A percentile compares a stretch with the other conserved stretches of the same genome.
Conservation (phyloP, 2,329 filamentous ascomycete species). For the Ophiosphaerella herpotricha region DNA sequence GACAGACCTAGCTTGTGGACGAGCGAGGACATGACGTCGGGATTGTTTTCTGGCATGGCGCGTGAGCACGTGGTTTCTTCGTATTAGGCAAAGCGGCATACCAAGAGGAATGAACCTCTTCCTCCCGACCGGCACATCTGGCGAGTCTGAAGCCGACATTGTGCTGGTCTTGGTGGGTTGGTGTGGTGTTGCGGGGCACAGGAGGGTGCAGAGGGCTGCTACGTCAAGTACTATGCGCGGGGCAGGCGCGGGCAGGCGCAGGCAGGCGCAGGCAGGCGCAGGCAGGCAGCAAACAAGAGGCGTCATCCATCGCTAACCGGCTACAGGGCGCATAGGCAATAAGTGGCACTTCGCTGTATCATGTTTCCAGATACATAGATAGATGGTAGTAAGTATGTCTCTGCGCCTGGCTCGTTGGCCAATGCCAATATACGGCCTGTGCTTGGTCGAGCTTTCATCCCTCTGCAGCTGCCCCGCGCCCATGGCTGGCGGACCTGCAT, state of each 20-base stretch:
- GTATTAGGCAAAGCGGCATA: conserved; percentile 14
- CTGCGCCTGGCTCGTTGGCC: neutral
- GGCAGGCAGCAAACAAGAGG: conserved; percentile 18
- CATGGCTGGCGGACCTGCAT: conserved; percentile 21
- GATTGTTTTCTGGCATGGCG: conserved; percentile 68
- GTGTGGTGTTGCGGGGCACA: conserved; percentile 15
- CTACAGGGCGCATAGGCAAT: neutral
- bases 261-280: conserved; percentile 9
- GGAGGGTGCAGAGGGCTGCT: neutral
- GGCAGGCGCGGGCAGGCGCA: conserved; percentile 3
- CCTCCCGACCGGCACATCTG: conserved; percentile 35
- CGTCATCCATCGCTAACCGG: conserved; percentile 1
- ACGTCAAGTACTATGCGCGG: conserved; percentile 4
- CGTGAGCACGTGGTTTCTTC: conserved; percentile 11
- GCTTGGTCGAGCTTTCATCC: conserved; percentile 11
- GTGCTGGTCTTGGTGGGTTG: conserved; percentile 7
- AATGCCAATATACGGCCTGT: conserved; percentile 18
- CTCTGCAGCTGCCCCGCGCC: conserved; percentile 26
- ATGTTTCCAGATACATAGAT: too few relatives aligned
- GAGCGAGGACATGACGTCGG: conserved; percentile 84
- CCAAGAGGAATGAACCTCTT: conserved; percentile 48
- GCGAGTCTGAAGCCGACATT: conserved; percentile 37
- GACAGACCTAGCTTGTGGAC: conserved; percentile 86
- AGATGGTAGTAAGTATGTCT: too few relatives aligned
- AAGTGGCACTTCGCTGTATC: too few relatives aligned